Evolutionary conservation across 139 green algal species (phyloP), one percentile per base, ranked within the genome.

Genomic region (Dunaliella sp.): DNA sequence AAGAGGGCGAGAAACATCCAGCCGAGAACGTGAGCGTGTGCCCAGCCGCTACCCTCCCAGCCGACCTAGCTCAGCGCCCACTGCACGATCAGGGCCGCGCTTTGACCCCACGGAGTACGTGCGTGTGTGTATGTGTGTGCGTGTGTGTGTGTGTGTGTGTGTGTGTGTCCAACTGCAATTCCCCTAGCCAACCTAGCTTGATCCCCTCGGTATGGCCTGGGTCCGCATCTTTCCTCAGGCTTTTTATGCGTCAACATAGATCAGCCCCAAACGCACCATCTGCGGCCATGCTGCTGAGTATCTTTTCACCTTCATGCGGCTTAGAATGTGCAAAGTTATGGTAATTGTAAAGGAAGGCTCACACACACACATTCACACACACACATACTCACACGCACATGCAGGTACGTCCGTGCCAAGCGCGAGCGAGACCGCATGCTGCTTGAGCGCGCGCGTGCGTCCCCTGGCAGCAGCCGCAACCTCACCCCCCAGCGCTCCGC

Each of bases 61-160:
- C 28, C 83, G 86, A 1, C 83, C 86, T 1, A 87, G 35, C 59
- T 90, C 87, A 0, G 87, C 89, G 1, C 89, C 89, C 22, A 48
- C 77, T 32, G 84, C 65, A 32, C 24, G 36, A 28, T 38, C 48
- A 1, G 58, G 37, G 38, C 74, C 76, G 33, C 89, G 94, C n/a
- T 97, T 97, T 81, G 92, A 96, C 77, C 94, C 94, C 16, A 97
- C 92, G 57, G 90, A 95, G 84, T 97, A 95, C 35, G 88, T 96
- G n/a, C n/a, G n/a, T n/a, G n/a, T n/a, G n/a, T n/a, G n/a, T n/a
- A n/a, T n/a, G n/a, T n/a, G n/a, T n/a, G n/a, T n/a, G n/a, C n/a
- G n/a, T n/a, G n/a, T n/a, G n/a, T n/a, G n/a, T n/a, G n/a, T n/a
- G n/a, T n/a, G n/a, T n/a, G n/a, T n/a, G n/a, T n/a, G n/a, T n/a